These are phyloP conservation scores for Colletotrichum lupini DNA, from an alignment of 2,329 filamentous ascomycete genomes.

Conservation along the genomic window DNA sequence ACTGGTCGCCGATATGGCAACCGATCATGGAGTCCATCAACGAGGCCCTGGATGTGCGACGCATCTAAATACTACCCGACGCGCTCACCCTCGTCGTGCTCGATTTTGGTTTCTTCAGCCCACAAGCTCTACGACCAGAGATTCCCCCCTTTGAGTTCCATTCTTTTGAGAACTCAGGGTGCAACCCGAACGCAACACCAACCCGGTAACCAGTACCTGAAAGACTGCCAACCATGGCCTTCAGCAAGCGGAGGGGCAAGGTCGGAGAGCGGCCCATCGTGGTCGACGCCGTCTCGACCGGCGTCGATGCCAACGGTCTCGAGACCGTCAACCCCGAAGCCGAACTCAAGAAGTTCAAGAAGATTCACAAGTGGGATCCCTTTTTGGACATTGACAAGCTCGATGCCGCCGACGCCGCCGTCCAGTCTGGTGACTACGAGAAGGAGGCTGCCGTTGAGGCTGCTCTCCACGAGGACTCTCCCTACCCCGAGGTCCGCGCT, in stretches of 20 bases:
- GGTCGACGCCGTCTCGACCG: constrained; percentile 51
- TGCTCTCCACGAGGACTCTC: constrained; percentile 64
- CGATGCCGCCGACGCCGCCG: constrained; percentile 61
- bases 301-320: constrained; percentile 51
- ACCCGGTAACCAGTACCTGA: not conserved
- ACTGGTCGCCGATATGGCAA: constrained; percentile 22
- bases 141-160: constrained; percentile 23
- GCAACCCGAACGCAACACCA: not conserved
- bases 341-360: constrained; percentile 55
- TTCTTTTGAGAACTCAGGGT: constrained; percentile 16
- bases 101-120: not conserved
- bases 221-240: constrained; percentile 36
- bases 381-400: constrained; percentile 65
- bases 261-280: constrained; percentile 53
- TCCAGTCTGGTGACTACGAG: constrained; percentile 55
- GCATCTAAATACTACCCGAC: constrained; percentile 30
- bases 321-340: constrained; percentile 52
- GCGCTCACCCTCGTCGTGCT: not conserved
- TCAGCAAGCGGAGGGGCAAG: constrained; percentile 57
- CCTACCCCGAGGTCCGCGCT: constrained; percentile 61
- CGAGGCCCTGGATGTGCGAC: not conserved
- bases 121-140: constrained; percentile 13
- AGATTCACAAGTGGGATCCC: constrained; percentile 66
- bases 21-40: not conserved
- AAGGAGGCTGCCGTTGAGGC: constrained; percentile 58